phyloP scores from a whole-genome alignment of 495 filamentous ascomycete genomes.

The Lepraria neglecta region DNA sequence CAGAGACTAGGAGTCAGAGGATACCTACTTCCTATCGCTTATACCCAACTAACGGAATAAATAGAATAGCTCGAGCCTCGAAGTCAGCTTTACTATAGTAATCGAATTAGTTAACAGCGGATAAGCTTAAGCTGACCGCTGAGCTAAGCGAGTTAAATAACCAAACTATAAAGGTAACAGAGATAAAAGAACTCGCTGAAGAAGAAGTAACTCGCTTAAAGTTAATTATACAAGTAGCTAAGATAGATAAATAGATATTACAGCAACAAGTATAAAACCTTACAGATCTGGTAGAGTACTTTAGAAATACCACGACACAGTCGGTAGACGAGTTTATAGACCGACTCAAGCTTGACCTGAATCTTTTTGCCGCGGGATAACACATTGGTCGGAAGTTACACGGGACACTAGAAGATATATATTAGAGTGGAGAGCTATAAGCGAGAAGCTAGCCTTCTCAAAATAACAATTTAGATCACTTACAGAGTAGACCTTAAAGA shows the following conservation, averaged over 20 bases:
- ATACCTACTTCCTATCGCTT: neutral
- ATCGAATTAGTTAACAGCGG: conserved; percentile 11
- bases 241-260: conserved; percentile 11
- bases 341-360: too few species aligned
- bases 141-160: conserved; percentile 11
- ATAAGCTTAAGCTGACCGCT: conserved; percentile 13
- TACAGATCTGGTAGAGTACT: conserved; percentile 8
- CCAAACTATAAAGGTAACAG: conserved; percentile 4
- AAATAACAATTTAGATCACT: too few species aligned
- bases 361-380: too few species aligned
- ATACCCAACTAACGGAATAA: neutral
- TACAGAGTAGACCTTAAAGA: too few species aligned
- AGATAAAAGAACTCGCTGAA: conserved; percentile 14
- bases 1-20: neutral
- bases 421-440: too few species aligned
- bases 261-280: conserved; percentile 19
- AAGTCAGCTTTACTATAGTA: conserved; percentile 14
- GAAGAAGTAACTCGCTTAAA: conserved; percentile 12
- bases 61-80: neutral
- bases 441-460: too few species aligned
- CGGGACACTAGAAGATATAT: too few species aligned
- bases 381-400: too few species aligned
- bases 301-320: too few species aligned
- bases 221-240: conserved; percentile 8
- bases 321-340: too few species aligned